Evolutionary conservation across 768 basidiomycete species (phyloP).

Genomic region (Suillus subalutaceus): DNA sequence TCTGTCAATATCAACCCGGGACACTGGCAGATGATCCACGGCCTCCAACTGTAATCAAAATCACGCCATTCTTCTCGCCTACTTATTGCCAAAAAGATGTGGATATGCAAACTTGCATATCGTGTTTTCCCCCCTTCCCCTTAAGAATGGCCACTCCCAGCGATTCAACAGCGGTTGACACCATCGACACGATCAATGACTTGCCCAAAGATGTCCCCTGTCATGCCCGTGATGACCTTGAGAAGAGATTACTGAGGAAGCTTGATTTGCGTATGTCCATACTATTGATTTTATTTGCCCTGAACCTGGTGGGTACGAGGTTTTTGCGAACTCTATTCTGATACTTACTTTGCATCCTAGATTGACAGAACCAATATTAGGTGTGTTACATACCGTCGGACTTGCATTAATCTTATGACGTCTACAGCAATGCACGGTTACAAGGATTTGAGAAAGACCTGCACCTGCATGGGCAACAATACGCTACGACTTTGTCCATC

Average conservation of each 20-base stretch:
- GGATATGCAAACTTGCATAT: not conserved
- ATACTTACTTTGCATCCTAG: not conserved
- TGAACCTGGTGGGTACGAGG: not conserved
- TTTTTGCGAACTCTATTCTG: not conserved
- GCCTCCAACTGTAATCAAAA: not conserved
- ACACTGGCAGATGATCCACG: not conserved
- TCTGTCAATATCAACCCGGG: not conserved
- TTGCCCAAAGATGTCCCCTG: not conserved
- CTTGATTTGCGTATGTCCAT: not conserved
- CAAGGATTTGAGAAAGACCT: conserved; percentile 29
- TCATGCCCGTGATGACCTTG: not conserved
- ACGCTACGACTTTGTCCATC: conserved; percentile 25
- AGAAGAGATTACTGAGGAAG: not conserved
- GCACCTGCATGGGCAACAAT: conserved; percentile 25
- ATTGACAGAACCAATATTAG: not conserved
- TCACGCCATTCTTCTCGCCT: not conserved
- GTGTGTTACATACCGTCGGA: not conserved
- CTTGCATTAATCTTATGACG: not conserved
- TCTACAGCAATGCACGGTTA: conserved; percentile 19
- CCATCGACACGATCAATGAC: not conserved
- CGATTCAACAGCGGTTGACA: not conserved
- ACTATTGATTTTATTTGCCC: not conserved
- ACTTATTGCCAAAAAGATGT: not conserved
- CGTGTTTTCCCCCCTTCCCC: not conserved
- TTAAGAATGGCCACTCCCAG: not conserved